Base-by-base conservation (phyloP, 805 yeast species). In the Starmerella apicola region DNA sequence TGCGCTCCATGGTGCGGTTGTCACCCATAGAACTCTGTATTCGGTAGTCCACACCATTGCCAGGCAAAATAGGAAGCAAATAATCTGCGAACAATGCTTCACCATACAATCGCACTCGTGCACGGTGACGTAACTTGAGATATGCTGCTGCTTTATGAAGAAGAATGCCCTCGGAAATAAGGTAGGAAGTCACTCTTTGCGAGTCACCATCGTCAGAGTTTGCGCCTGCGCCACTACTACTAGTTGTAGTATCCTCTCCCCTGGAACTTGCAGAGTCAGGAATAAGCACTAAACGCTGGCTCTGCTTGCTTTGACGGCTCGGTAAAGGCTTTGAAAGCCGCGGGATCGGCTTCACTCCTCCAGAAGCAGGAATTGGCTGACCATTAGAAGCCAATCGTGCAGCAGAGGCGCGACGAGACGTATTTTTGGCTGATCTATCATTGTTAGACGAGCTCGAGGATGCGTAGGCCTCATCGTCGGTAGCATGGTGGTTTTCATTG, bases 51-150 rank as follows among this genome's bases (percentile, higher is more conserved):
- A 67, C 31, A 61, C 49, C 56, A 34, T 58, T 53, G 3, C 96
- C 96, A 0, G 95, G 93, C 3, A 84, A 63, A 21, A 86, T 64
- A 0, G 97, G 98, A 29, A 88, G 64, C 22, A 84, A 71, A 53
- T 86, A 88, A 1, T 94, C 94, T 6, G 81, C 88, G 54, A 86
- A 88, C 19, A 91, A 61, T n/a, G 84, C 94, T 51, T 88, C 96
- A 59, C 88, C 95, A 52, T 88, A 88, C 23, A 81, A 57, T 45
- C 96, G 65, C 1, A 95, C 94, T 5, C 81, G 72, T 1, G 86
- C 94, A 51, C 78, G 78, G 59, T 88, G 98, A 32, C 76, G 67
- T 6, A 70, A 64, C 29, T 70, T 64, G 22, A 91, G 61, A 51
- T 83, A 88, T 33, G 68, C 66, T 1, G 79, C 68, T 2, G 84